A percentile compares a stretch with the other conserved stretches of the same genome.
phyloP scores from a whole-genome alignment of 202 grass and related monocot genomes.

The Brachypodium distachyon region DNA sequence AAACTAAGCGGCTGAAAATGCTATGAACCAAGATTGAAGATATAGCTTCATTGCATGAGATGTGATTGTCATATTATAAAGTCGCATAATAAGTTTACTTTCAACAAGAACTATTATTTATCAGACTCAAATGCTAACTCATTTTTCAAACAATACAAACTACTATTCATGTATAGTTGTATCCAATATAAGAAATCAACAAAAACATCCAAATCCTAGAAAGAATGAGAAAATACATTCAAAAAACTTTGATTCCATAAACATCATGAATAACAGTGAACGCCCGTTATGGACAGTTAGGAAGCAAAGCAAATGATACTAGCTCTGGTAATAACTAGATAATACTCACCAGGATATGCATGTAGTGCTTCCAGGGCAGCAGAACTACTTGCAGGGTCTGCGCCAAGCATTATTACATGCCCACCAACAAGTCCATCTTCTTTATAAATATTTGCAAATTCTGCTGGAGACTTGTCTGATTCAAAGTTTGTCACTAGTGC shows the following conservation, averaged over 20 bases:
- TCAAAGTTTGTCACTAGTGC: conserved; percentile 80
- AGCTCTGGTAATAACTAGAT: background rate
- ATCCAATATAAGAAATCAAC: background rate
- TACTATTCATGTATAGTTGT: background rate
- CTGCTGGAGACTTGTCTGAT: conserved; percentile 70
- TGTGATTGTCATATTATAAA: background rate
- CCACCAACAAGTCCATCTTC: conserved; percentile 55
- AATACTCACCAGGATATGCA: conserved; percentile 74
- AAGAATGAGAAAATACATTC: background rate
- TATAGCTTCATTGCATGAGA: background rate
- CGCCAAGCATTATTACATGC: conserved; percentile 92
- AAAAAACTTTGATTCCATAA: background rate
- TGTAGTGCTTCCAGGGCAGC: conserved; percentile 55
- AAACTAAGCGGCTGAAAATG: background rate
- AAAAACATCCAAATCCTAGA: background rate
- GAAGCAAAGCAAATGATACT: background rate
- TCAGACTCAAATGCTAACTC: background rate
- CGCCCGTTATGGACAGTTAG: background rate
- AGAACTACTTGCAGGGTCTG: conserved; percentile 52
- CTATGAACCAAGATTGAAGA: background rate
- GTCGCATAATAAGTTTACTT: background rate
- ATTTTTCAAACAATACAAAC: background rate
- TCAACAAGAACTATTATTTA: background rate
- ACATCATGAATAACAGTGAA: background rate
- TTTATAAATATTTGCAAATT: conserved; percentile 67